phyloP scores from a whole-genome alignment of 1,284 basidiomycete species.

The Anthracocystis setariae region DNA sequence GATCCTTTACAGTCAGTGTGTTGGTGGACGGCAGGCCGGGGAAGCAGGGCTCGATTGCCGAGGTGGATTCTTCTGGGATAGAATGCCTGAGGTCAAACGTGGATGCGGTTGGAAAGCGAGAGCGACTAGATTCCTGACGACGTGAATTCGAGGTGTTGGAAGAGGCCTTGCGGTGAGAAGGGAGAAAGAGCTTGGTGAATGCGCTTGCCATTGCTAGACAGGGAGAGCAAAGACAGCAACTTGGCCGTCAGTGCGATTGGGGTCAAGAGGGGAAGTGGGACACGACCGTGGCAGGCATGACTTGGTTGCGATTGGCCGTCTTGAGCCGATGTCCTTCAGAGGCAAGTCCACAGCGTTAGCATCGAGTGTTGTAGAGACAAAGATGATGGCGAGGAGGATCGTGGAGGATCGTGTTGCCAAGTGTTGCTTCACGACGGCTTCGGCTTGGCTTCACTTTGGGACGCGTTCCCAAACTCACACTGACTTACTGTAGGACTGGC shows the following conservation, averaged over 20 bases:
- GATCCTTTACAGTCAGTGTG: conserved; percentile 30
- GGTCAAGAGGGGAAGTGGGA: background rate
- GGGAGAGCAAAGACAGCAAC: conserved; percentile 3
- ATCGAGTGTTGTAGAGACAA: background rate
- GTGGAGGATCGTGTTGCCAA: too few species aligned
- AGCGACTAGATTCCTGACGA: conserved; percentile 19
- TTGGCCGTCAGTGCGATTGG: conserved; percentile 6
- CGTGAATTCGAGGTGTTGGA: conserved; percentile 21
- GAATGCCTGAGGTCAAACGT: conserved; percentile 36
- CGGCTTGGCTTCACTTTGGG: too few species aligned
- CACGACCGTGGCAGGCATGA: conserved; percentile 11
- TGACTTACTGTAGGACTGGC: too few species aligned
- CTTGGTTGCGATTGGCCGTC: background rate
- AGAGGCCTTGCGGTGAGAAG: conserved; percentile 26
- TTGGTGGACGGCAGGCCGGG: conserved; percentile 8
- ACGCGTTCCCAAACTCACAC: too few species aligned
- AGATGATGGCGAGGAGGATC: background rate
- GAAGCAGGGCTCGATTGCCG: conserved; percentile 12
- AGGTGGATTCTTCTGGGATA: conserved; percentile 29
- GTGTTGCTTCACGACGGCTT: too few species aligned
- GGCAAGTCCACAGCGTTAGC: background rate
- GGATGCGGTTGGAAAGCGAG: conserved; percentile 27
- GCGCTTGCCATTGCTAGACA: conserved; percentile 31
- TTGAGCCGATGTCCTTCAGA: background rate
- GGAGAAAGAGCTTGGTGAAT: conserved; percentile 36